Percentiles rank a stretch among this genome's conserved stretches.
Evolutionary conservation across 169 alveolate species (phyloP).

Genomic region (Plasmodium reichenowi): DNA sequence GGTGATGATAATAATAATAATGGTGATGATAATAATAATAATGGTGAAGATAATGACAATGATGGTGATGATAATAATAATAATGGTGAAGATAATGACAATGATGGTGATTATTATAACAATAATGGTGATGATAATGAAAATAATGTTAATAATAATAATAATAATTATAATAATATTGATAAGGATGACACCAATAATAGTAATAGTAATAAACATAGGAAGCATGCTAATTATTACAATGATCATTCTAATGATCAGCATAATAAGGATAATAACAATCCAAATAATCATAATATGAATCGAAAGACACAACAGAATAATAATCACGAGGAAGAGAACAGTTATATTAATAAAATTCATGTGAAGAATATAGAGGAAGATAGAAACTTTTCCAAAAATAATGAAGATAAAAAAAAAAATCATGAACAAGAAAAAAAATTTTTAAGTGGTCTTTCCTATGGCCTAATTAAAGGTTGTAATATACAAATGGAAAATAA

Average conservation of each 20-base stretch:
- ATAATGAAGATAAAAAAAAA: constrained; percentile 1
- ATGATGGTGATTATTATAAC: background rate
- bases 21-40: background rate
- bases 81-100: background rate
- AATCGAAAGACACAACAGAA: background rate
- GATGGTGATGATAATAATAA: background rate
- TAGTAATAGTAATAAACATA: too few relatives aligned
- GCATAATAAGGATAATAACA: background rate
- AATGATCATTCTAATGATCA: background rate
- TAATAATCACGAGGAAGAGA: background rate
- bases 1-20: too few relatives aligned
- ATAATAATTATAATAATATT: too few relatives aligned
- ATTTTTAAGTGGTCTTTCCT: constrained; percentile 22
- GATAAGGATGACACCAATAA: too few relatives aligned
- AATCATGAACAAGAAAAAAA: background rate
- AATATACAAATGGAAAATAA: background rate
- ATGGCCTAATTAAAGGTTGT: constrained; percentile 7
- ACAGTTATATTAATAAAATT: background rate
- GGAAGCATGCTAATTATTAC: too few relatives aligned
- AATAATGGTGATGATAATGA: background rate
- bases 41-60: background rate
- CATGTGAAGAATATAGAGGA: background rate
- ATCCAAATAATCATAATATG: background rate
- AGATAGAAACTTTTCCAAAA: background rate
- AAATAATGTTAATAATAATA: background rate